These are phyloP conservation scores for Remersonia thermophila DNA, from an alignment of 2,329 filamentous ascomycete species.

Conservation along the genomic window DNA sequence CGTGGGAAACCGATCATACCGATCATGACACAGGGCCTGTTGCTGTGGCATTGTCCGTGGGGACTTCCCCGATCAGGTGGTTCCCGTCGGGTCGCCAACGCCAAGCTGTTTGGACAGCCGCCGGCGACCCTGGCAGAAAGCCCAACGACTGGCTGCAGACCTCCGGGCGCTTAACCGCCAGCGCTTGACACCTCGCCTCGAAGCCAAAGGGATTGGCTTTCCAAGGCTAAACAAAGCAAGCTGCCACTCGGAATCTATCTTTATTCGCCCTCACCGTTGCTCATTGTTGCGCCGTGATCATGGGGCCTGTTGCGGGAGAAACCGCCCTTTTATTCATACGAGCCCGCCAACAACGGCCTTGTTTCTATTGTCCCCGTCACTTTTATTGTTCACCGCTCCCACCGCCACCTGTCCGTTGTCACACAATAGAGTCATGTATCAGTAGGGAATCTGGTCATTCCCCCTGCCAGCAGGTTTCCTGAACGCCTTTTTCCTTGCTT, in stretches of 20 bases:
- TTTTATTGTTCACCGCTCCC: slow-evolving; percentile 3
- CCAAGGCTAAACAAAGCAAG: slow-evolving; percentile 8
- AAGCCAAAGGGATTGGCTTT: slow-evolving; percentile 9
- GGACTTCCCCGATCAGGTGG: too few relatives aligned
- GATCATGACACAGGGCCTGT: too few relatives aligned
- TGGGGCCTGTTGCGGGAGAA: slow-evolving; percentile 1
- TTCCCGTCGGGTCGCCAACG: too few relatives aligned
- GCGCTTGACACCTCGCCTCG: slow-evolving; percentile 11
- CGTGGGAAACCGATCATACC: too few relatives aligned
- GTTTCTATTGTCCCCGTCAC: slow-evolving; percentile 9
- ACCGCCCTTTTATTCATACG: slow-evolving; percentile 7
- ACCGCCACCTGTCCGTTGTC: slow-evolving; percentile 1
- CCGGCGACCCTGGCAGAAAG: slow-evolving; percentile 6
- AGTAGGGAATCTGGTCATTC: slow-evolving; percentile 3
- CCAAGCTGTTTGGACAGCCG: slow-evolving; percentile 13
- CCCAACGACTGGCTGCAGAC: slow-evolving; percentile 19
- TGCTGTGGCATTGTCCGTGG: too few relatives aligned
- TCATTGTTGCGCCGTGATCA: slow-evolving; percentile 4
- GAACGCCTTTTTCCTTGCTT: slow-evolving; percentile 4
- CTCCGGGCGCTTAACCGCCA: slow-evolving; percentile 15
- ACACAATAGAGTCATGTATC: slow-evolving; percentile 7
- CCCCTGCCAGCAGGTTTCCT: background rate
- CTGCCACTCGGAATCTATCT: slow-evolving; percentile 9
- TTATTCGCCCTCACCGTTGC: slow-evolving; percentile 2
- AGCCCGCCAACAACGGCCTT: background rate